A percentile compares a stretch with the other conserved stretches of the same genome.
Evolutionary conservation across 2,329 filamentous ascomycete genomes (phyloP).

Genomic region (Verruconis gallopava): DNA sequence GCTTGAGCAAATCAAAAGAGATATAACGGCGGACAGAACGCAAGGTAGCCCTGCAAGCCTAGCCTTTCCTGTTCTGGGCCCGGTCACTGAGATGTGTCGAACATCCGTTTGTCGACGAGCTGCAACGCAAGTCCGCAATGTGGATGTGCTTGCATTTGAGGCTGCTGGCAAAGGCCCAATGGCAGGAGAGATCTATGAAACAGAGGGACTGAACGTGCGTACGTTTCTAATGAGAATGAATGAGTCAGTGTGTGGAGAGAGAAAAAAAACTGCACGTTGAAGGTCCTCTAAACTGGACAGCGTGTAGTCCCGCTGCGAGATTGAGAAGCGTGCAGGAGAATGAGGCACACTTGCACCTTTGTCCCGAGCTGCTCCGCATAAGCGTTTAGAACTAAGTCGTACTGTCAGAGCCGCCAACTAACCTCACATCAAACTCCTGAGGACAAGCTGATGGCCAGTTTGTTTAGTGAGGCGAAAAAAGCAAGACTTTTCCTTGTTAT

Average conservation of each 20-base stretch:
- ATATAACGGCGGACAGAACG: background rate
- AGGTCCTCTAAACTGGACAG: background rate
- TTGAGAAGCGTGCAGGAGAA: no score
- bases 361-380: no score
- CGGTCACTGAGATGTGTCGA: constrained; percentile 10
- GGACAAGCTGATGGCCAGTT: no score
- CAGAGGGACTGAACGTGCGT: no score
- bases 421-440: no score
- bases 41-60: constrained; percentile 5
- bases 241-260: background rate
- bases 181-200: background rate
- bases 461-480: no score
- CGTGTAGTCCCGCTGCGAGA: no score
- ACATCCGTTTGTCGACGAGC: constrained; percentile 9
- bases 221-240: no score
- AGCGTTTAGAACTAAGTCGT: no score
- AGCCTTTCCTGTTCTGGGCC: constrained; percentile 8
- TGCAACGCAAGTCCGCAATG: constrained; percentile 4
- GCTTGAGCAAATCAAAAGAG: constrained; percentile 8
- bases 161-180: constrained; percentile 3
- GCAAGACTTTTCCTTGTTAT: no score
- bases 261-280: background rate
- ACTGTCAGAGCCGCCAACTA: no score
- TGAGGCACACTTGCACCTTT: no score
- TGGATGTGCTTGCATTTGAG: constrained; percentile 6